Conservation (phyloP, 177 flowering plant species). For the Vitis hybrid region DNA sequence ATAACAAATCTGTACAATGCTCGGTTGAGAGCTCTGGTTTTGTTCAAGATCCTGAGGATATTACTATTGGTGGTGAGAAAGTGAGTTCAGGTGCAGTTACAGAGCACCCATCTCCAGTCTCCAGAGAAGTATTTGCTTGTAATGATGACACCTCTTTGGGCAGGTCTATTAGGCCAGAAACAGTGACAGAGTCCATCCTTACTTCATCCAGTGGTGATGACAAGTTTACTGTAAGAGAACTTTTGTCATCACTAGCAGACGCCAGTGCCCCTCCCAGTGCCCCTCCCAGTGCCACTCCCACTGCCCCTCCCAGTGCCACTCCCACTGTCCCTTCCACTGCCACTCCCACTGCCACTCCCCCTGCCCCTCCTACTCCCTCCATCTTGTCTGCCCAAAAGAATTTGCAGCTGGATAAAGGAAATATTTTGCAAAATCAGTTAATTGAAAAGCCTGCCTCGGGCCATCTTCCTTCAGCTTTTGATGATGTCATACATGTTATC, state of each 20-base stretch:
- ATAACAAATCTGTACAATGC: slow-evolving; percentile 23
- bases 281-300: background rate
- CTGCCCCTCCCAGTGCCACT: too few relatives aligned
- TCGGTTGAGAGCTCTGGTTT: slow-evolving; percentile 26
- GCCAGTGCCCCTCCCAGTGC: slow-evolving; percentile 11
- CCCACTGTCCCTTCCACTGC: too few relatives aligned
- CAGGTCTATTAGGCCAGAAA: slow-evolving; percentile 27
- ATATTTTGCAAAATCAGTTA: slow-evolving; percentile 24
- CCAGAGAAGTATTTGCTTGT: slow-evolving; percentile 26
- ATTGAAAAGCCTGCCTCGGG: slow-evolving; percentile 41
- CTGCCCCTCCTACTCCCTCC: slow-evolving; percentile 22
- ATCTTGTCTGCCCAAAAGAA: slow-evolving; percentile 33
- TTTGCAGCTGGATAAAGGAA: slow-evolving; percentile 36
- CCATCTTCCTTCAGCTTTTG: slow-evolving; percentile 60
- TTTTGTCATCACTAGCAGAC: slow-evolving; percentile 44
- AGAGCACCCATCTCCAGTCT: slow-evolving; percentile 25
- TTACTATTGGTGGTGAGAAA: slow-evolving; percentile 20
- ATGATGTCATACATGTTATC: slow-evolving; percentile 88
- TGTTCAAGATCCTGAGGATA: slow-evolving; percentile 28
- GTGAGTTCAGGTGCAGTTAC: slow-evolving; percentile 22
- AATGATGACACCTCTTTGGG: slow-evolving; percentile 27
- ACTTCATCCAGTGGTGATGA: slow-evolving; percentile 46
- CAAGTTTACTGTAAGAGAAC: slow-evolving; percentile 62
- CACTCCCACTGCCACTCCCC: slow-evolving; percentile 11
- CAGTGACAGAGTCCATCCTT: slow-evolving; percentile 17